phyloP scores from a whole-genome alignment of 768 basidiomycete species.

The Boletus eberwhitei region DNA sequence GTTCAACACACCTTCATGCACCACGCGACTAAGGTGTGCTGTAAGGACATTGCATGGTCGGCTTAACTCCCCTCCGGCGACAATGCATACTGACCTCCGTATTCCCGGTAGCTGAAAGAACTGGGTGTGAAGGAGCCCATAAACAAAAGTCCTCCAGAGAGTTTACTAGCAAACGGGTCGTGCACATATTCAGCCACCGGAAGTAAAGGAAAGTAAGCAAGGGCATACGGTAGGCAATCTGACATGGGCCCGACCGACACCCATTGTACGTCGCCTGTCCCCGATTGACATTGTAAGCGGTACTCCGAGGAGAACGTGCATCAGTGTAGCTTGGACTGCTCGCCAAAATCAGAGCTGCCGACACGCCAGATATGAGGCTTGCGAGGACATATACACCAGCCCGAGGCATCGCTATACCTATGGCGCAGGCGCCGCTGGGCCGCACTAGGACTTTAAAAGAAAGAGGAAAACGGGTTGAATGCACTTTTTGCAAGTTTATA shows the following conservation, averaged over 20 bases:
- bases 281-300: conserved; percentile 46
- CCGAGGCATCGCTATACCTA: conserved; percentile 20
- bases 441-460: conserved; percentile 3
- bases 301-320: conserved; percentile 47
- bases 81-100: conserved; percentile 47
- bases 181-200: not conserved
- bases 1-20: conserved; percentile 40
- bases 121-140: conserved; percentile 49
- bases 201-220: not conserved
- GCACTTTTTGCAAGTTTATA: conserved; percentile 18
- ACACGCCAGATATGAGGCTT: conserved; percentile 17
- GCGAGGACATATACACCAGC: conserved; percentile 18
- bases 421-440: conserved; percentile 13
- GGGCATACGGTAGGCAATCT: conserved; percentile 56
- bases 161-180: conserved; percentile 42
- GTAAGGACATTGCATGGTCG: conserved; percentile 14
- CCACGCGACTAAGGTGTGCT: conserved; percentile 52
- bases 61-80: conserved; percentile 6
- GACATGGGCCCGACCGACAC: conserved; percentile 63
- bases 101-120: conserved; percentile 54
- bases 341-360: conserved; percentile 18
- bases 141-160: conserved; percentile 54
- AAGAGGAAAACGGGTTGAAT: conserved; percentile 3
- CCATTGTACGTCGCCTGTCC: conserved; percentile 65
- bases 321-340: conserved; percentile 35